Conservation (phyloP, 306 rosid species). For the Alnus glutinosa region DNA sequence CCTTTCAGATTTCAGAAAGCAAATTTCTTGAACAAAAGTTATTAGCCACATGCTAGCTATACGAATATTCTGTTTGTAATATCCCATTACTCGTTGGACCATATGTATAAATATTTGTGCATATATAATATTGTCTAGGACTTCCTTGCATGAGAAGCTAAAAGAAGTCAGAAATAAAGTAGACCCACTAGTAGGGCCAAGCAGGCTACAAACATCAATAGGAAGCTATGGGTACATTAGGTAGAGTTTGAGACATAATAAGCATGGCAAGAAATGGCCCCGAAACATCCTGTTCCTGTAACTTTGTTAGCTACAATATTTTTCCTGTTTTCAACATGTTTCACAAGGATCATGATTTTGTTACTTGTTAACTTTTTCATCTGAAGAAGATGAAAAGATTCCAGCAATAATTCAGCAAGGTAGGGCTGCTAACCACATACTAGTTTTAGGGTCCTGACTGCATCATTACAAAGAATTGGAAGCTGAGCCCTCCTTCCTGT, state of each 20-base stretch:
- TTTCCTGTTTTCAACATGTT: constrained; percentile 45
- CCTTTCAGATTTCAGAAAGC: too few relatives aligned
- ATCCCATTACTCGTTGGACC: too few relatives aligned
- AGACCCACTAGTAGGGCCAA: constrained; percentile 35
- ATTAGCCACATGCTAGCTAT: too few relatives aligned
- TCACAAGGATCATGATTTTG: constrained; percentile 53
- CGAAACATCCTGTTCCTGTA: not conserved
- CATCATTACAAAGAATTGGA: constrained; percentile 58
- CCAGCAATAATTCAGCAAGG: constrained; percentile 52
- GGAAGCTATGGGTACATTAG: constrained; percentile 1
- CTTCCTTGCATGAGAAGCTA: constrained; percentile 31
- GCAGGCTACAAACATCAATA: constrained; percentile 9
- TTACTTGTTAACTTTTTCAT: constrained; percentile 38
- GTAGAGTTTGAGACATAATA: constrained; percentile 16
- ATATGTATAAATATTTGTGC: too few relatives aligned
- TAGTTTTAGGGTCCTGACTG: constrained; percentile 31
- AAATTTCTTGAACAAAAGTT: too few relatives aligned
- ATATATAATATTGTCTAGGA: too few relatives aligned
- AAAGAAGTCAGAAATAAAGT: constrained; percentile 18
- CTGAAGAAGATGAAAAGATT: constrained; percentile 51
- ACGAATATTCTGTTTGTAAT: too few relatives aligned
- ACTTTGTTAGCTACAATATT: constrained; percentile 23
- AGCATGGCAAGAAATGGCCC: constrained; percentile 26
- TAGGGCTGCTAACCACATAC: constrained; percentile 47
- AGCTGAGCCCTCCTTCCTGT: constrained; percentile 31